These are phyloP conservation scores for Calocybe indica DNA, from an alignment of 768 basidiomycete species.

Conservation along the genomic window DNA sequence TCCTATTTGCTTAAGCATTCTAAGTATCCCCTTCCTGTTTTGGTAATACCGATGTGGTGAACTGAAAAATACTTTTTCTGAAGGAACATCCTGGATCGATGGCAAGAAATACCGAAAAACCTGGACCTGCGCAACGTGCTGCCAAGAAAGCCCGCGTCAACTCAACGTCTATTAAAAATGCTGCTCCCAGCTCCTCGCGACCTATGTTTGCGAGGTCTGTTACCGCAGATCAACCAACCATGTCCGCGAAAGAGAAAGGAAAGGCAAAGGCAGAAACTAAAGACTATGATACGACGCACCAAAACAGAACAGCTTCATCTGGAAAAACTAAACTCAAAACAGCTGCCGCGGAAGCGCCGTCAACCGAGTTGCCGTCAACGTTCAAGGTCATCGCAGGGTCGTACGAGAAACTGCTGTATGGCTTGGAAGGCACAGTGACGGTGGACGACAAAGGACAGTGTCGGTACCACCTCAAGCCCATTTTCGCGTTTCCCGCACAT, in stretches of 20 bases:
- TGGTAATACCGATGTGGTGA: conserved; percentile 1
- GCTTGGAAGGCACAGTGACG: conserved; percentile 62
- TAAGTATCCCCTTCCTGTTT: not conserved
- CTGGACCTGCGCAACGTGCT: conserved; percentile 13
- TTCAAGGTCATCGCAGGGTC: conserved; percentile 91
- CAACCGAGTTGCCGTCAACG: conserved; percentile 36
- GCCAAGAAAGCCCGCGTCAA: conserved; percentile 21
- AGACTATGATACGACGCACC: not conserved
- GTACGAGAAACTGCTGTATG: conserved; percentile 95
- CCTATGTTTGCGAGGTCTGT: too few species aligned
- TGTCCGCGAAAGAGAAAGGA: not conserved
- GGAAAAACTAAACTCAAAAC: conserved; percentile 13
- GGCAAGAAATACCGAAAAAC: conserved; percentile 7
- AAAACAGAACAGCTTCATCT: conserved; percentile 9
- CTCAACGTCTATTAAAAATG: conserved; percentile 7
- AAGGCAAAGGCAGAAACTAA: conserved; percentile 4
- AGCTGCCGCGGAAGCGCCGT: conserved; percentile 9
- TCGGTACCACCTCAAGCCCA: conserved; percentile 50
- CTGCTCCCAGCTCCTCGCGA: conserved; percentile 4
- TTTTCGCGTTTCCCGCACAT: conserved; percentile 97
- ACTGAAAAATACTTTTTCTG: too few species aligned
- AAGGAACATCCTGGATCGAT: not conserved
- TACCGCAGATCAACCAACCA: too few species aligned
- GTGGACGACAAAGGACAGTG: conserved; percentile 15
- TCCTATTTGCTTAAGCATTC: not conserved